Conservation (phyloP, 352 stramenopile species). For the Pythium monospermum region DNA sequence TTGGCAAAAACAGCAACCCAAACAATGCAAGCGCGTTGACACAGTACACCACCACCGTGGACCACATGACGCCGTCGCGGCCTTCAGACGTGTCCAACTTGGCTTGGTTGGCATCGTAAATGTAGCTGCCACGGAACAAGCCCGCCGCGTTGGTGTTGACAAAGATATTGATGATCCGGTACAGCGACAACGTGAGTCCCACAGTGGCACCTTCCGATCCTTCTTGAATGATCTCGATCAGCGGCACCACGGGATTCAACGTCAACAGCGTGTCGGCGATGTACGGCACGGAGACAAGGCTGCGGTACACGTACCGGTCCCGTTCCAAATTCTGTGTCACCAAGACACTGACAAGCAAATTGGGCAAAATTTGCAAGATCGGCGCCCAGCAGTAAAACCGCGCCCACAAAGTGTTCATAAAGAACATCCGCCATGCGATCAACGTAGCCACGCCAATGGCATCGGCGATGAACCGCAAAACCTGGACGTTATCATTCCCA, state of each 20-base stretch:
- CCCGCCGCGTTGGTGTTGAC: conserved; percentile 25
- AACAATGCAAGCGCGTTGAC: conserved; percentile 23
- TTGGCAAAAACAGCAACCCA: conserved; percentile 25
- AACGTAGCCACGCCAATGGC: conserved; percentile 25
- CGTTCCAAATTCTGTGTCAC: conserved; percentile 6
- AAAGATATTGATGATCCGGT: conserved; percentile 44
- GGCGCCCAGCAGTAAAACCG: conserved; percentile 28
- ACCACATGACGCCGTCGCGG: conserved; percentile 22
- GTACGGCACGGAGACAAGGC: conserved; percentile 30
- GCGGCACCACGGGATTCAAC: conserved; percentile 49
- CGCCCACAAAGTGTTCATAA: conserved; percentile 31
- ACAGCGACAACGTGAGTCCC: conserved; percentile 59
- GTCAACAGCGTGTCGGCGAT: conserved; percentile 33
- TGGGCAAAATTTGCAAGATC: conserved; percentile 25
- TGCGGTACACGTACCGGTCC: conserved; percentile 22
- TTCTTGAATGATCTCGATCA: conserved; percentile 70
- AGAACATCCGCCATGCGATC: conserved; percentile 28
- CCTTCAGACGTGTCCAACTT: conserved; percentile 13
- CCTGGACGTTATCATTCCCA: conserved; percentile 25
- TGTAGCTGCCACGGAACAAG: conserved; percentile 27
- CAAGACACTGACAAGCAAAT: conserved; percentile 17
- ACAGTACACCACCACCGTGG: too few species aligned
- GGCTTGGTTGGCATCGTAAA: conserved; percentile 15
- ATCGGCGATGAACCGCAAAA: conserved; percentile 29
- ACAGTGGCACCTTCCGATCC: conserved; percentile 68